Conservation (phyloP, 495 filamentous ascomycete genomes). For the Neurospora sublineolata region DNA sequence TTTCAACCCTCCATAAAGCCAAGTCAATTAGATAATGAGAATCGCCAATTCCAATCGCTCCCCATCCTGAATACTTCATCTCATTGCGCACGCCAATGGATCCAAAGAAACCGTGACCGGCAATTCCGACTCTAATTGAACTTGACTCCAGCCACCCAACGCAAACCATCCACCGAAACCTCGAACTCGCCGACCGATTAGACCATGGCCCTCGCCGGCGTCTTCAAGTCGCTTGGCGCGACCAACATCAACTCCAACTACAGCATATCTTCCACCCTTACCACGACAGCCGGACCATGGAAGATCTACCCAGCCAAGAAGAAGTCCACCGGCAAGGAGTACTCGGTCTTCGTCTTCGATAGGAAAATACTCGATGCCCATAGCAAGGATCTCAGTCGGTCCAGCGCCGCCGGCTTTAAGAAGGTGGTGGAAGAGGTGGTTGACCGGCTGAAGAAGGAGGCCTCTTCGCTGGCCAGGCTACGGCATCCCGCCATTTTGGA, state of each 20-base stretch:
- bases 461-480: constrained; percentile 70
- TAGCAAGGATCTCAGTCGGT: constrained; percentile 41
- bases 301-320: constrained; percentile 96
- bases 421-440: constrained; percentile 77
- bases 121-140: not conserved
- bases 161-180: not conserved
- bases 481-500: constrained; percentile 88
- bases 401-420: constrained; percentile 55
- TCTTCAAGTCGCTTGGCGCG: constrained; percentile 80
- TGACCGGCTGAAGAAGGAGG: constrained; percentile 83
- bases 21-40: not conserved
- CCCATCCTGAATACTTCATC: too few species aligned
- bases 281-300: constrained; percentile 77
- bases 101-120: not conserved
- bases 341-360: constrained; percentile 92
- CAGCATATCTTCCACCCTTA: constrained; percentile 55
- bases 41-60: not conserved
- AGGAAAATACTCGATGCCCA: constrained; percentile 68
- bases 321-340: constrained; percentile 76
- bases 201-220: constrained; percentile 72
- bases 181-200: not conserved
- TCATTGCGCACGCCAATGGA: not conserved
- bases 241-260: constrained; percentile 86
- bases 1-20: not conserved
- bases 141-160: not conserved